A percentile compares a stretch with the other conserved stretches of the same genome.
Conservation (phyloP, 495 filamentous ascomycete genomes). For the Platismatia glauca region DNA sequence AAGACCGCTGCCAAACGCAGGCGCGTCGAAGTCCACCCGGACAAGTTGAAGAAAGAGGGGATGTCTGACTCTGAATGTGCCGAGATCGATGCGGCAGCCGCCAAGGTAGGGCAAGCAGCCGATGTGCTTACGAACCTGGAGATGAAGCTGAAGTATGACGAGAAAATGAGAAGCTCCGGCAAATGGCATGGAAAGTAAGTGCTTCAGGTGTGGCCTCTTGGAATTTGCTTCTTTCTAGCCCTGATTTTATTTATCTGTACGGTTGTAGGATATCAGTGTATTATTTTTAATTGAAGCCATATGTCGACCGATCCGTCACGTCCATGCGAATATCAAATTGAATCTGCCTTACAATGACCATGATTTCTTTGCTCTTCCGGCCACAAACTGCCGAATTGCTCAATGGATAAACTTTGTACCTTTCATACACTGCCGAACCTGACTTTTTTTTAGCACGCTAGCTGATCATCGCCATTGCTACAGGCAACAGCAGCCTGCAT, state of each 20-base stretch:
- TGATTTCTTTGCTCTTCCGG: background rate
- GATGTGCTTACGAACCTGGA: background rate
- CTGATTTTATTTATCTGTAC: no score
- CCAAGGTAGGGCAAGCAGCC: constrained; percentile 9
- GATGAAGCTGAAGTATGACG: background rate
- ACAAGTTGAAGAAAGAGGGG: constrained; percentile 5
- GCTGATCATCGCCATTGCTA: background rate
- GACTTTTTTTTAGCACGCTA: background rate
- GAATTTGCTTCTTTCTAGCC: background rate
- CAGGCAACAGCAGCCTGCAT: background rate
- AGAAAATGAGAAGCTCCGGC: background rate
- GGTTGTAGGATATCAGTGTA: background rate
- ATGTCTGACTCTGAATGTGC: constrained; percentile 4
- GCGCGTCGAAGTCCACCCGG: constrained; percentile 16
- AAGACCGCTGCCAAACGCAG: constrained; percentile 9
- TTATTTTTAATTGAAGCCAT: background rate
- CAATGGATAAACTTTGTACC: no score
- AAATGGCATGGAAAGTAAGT: background rate
- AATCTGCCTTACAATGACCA: background rate
- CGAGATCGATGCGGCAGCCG: constrained; percentile 4
- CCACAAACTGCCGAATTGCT: no score
- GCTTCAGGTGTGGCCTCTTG: background rate
- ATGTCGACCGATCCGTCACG: background rate
- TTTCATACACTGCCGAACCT: no score
- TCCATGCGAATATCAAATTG: background rate